Evolutionary conservation across 148 eudicot species (phyloP).

Genomic region (Polygonum aviculare): DNA sequence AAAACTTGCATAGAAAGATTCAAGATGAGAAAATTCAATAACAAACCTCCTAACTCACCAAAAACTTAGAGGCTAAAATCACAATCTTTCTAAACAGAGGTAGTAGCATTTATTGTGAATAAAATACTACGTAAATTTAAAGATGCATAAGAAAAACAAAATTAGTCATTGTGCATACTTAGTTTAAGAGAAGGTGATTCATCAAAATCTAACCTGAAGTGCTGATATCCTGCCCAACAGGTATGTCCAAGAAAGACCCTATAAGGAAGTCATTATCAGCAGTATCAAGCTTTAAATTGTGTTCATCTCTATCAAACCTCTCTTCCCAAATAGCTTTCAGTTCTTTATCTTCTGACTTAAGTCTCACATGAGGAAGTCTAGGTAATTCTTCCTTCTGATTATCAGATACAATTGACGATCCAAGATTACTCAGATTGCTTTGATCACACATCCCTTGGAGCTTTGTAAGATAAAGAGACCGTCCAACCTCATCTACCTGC

Average conservation of each 20-base stretch:
- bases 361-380: slow-evolving; percentile 81
- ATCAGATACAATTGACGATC: slow-evolving; percentile 39
- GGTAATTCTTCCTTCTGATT: slow-evolving; percentile 82
- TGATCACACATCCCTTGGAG: slow-evolving; percentile 46
- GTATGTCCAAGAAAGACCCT: slow-evolving; percentile 93
- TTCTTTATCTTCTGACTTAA: slow-evolving; percentile 74
- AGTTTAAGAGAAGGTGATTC: background rate
- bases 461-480: slow-evolving; percentile 64
- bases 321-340: slow-evolving; percentile 64
- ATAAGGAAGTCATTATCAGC: slow-evolving; percentile 62
- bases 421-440: slow-evolving; percentile 41
- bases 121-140: background rate
- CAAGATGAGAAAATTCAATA: no score
- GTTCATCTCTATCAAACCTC: slow-evolving; percentile 59
- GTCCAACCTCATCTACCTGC: slow-evolving; percentile 90
- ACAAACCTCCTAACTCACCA: no score
- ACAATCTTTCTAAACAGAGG: no score
- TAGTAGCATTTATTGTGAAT: background rate
- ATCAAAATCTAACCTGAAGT: slow-evolving; percentile 47
- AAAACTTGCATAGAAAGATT: no score
- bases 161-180: background rate
- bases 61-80: background rate
- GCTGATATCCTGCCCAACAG: slow-evolving; percentile 87
- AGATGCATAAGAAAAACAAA: background rate
- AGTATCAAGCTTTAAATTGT: slow-evolving; percentile 41